Conservation (phyloP, 208 protist genomes). For the Crithidia mellificae region DNA sequence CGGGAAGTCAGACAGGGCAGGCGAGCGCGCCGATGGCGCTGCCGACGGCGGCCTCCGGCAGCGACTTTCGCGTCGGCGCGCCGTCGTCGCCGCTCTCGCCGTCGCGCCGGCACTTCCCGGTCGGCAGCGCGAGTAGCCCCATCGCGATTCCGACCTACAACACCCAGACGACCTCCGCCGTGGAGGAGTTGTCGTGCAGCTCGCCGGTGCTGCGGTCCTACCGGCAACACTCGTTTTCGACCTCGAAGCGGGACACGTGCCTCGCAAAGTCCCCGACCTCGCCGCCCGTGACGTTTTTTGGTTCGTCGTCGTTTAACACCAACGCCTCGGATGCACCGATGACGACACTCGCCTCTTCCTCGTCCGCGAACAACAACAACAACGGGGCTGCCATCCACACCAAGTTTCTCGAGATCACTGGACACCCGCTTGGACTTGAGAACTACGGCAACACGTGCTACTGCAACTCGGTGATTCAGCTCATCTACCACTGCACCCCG, state of each 20-base stretch:
- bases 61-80: conserved; percentile 29
- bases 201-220: conserved; percentile 77
- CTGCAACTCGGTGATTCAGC: conserved; percentile 88
- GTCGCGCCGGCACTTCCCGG: conserved; percentile 27
- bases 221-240: conserved; percentile 56
- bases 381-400: conserved; percentile 42
- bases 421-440: conserved; percentile 78
- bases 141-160: conserved; percentile 60
- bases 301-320: conserved; percentile 15
- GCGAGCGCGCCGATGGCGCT: conserved; percentile 11
- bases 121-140: conserved; percentile 18
- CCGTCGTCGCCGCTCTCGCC: conserved; percentile 39
- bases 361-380: not conserved
- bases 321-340: not conserved
- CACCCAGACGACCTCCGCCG: conserved; percentile 23
- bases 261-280: conserved; percentile 31
- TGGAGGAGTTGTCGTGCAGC: conserved; percentile 36
- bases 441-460: conserved; percentile 94
- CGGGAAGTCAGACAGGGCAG: not conserved
- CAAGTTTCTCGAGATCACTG: conserved; percentile 75
- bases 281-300: conserved; percentile 12
- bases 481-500: conserved; percentile 89
- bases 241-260: conserved; percentile 18
- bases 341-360: conserved; percentile 9
- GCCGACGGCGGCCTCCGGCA: conserved; percentile 14